Percentiles rank a stretch among this genome's conserved stretches.
These are phyloP conservation scores for Mucor mucedo DNA, from an alignment of 371 early-diverging fungal genomes.

Conservation along the genomic window DNA sequence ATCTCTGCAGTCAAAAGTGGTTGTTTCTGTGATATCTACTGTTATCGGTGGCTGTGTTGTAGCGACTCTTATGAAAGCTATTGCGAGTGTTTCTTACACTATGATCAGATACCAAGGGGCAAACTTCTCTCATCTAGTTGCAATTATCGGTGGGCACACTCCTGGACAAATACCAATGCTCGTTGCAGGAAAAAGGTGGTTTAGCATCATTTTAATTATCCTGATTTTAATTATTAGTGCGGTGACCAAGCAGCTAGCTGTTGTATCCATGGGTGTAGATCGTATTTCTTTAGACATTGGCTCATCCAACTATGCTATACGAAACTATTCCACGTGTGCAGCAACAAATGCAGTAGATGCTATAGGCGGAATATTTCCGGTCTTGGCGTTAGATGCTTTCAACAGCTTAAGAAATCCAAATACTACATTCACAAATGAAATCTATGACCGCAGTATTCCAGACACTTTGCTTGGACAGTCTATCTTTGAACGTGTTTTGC, in stretches of 20 bases:
- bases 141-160: not conserved
- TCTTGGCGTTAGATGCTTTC: not conserved
- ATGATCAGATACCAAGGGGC: not conserved
- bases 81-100: not conserved
- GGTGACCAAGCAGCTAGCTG: not conserved
- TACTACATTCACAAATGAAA: not conserved
- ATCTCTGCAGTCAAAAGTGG: not conserved
- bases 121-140: not conserved
- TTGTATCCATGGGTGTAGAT: not conserved
- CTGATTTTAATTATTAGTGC: not conserved
- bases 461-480: no score
- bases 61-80: not conserved
- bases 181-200: not conserved
- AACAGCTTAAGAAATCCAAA: slow-evolving; percentile 1
- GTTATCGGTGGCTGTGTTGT: not conserved
- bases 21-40: not conserved
- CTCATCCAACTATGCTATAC: not conserved
- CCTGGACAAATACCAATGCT: not conserved
- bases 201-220: not conserved
- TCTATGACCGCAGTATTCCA: no score
- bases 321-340: not conserved
- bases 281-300: not conserved
- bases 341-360: not conserved
- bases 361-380: not conserved
- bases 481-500: no score